Evolutionary conservation across 768 basidiomycete genomes (phyloP).

Genomic region (Lyophyllum shimeji): DNA sequence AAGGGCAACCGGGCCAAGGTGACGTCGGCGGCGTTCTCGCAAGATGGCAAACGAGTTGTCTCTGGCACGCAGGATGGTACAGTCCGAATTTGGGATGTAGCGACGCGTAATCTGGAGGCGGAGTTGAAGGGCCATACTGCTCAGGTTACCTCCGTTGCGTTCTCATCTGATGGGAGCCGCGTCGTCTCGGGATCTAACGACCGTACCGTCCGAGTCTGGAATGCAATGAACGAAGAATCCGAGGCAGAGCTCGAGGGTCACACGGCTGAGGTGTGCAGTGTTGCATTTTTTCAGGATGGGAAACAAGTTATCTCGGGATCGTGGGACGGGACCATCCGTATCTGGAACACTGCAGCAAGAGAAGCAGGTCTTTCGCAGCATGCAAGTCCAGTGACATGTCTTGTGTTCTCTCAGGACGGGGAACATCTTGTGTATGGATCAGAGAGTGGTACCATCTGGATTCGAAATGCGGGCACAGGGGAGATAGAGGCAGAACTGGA

Average conservation of each 20-base stretch:
- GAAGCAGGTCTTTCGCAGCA: too few species aligned
- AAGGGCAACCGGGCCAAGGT: background rate
- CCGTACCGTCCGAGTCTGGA: background rate
- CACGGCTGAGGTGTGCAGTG: too few species aligned
- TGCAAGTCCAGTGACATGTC: background rate
- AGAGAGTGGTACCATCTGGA: background rate
- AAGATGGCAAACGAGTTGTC: background rate
- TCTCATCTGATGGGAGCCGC: conserved; percentile 3
- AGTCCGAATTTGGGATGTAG: conserved; percentile 10
- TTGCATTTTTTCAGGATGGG: too few species aligned
- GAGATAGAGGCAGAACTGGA: background rate
- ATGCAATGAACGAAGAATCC: background rate
- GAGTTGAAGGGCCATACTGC: conserved; percentile 8
- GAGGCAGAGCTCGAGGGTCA: background rate
- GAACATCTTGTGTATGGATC: background rate
- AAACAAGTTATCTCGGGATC: too few species aligned
- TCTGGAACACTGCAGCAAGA: too few species aligned
- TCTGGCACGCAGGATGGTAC: background rate
- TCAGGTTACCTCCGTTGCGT: conserved; percentile 7
- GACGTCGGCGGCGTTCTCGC: background rate
- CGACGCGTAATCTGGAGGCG: background rate
- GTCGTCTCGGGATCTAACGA: conserved; percentile 1
- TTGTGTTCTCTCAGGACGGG: background rate
- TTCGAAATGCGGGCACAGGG: background rate
- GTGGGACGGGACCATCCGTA: too few species aligned